phyloP scores from a whole-genome alignment of 495 filamentous ascomycete genomes.

The Evernia prunastri region DNA sequence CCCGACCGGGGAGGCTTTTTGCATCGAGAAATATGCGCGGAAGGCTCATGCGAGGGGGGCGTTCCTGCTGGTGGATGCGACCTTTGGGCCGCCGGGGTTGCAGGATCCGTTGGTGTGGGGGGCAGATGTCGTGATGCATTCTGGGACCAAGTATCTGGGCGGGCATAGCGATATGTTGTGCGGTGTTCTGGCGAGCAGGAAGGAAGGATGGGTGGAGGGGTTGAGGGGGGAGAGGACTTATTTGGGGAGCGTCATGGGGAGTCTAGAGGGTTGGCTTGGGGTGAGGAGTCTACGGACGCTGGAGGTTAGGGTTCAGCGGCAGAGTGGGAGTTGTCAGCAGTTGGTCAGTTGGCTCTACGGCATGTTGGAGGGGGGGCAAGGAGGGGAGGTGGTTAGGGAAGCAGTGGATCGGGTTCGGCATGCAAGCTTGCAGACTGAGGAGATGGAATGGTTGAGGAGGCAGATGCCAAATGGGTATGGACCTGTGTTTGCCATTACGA shows the following conservation, averaged over 20 bases:
- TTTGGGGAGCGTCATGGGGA: slow-evolving; percentile 84
- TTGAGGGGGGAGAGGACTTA: slow-evolving; percentile 60
- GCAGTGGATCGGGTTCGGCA: slow-evolving; percentile 60
- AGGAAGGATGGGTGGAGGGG: slow-evolving; percentile 48
- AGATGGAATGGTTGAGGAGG: slow-evolving; percentile 62
- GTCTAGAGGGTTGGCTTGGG: slow-evolving; percentile 86
- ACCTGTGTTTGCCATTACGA: slow-evolving; percentile 73
- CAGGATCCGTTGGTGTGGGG: slow-evolving; percentile 78
- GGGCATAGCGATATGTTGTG: slow-evolving; percentile 89
- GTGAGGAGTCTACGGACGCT: slow-evolving; percentile 79
- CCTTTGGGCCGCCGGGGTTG: slow-evolving; percentile 86
- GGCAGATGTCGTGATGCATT: slow-evolving; percentile 83
- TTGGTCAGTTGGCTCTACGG: slow-evolving; percentile 66
- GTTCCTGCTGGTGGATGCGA: slow-evolving; percentile 76
- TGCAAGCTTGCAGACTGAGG: slow-evolving; percentile 64
- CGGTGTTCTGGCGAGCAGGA: slow-evolving; percentile 65
- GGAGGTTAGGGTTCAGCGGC: slow-evolving; percentile 69
- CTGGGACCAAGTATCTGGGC: slow-evolving; percentile 90
- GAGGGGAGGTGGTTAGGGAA: slow-evolving; percentile 41
- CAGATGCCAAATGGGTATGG: slow-evolving; percentile 94
- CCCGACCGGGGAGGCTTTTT: slow-evolving; percentile 71
- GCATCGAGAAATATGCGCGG: slow-evolving; percentile 60
- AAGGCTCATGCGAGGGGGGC: slow-evolving; percentile 68
- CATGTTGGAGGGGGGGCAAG: slow-evolving; percentile 35
- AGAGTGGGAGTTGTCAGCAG: slow-evolving; percentile 58